These are phyloP conservation scores for Claviceps cyperi DNA, from an alignment of 2,329 filamentous ascomycete species.

Conservation along the genomic window DNA sequence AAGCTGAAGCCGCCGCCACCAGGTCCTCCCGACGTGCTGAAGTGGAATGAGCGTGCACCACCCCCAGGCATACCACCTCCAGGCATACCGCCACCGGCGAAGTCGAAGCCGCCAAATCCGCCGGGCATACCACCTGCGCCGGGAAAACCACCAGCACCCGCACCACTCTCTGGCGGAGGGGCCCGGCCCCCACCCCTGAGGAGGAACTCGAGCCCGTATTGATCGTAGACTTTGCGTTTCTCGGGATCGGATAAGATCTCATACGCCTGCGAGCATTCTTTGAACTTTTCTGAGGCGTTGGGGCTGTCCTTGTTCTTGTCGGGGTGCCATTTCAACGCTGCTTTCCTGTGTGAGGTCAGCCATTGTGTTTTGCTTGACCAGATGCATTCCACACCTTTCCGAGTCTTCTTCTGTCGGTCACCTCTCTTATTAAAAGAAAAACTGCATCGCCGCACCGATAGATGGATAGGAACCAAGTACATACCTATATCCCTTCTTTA, in stretches of 20 bases:
- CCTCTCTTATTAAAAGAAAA: background rate
- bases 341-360: conserved; percentile 44
- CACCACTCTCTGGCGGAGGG: conserved; percentile 39
- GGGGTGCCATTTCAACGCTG: conserved; percentile 82
- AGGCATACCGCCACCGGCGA: conserved; percentile 29
- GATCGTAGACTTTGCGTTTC: conserved; percentile 90
- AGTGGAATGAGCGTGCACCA: conserved; percentile 47
- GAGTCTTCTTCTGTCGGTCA: too few species aligned
- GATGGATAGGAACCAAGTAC: background rate
- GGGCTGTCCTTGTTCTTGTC: conserved; percentile 97
- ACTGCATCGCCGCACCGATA: background rate
- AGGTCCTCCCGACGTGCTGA: conserved; percentile 39
- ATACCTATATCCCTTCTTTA: conserved; percentile 91
- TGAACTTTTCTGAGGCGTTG: conserved; percentile 81
- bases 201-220: conserved; percentile 87
- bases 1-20: conserved; percentile 59
- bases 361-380: background rate
- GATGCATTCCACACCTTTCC: too few species aligned
- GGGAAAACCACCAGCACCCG: conserved; percentile 38
- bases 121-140: conserved; percentile 38
- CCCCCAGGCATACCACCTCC: conserved; percentile 28
- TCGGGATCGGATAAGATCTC: conserved; percentile 95
- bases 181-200: conserved; percentile 56
- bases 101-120: conserved; percentile 37
- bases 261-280: conserved; percentile 94